Percentiles rank a stretch among this genome's conserved stretches.
These are phyloP conservation scores for Monosporascus sp. DNA, from an alignment of 2,329 filamentous ascomycete genomes.

Conservation along the genomic window DNA sequence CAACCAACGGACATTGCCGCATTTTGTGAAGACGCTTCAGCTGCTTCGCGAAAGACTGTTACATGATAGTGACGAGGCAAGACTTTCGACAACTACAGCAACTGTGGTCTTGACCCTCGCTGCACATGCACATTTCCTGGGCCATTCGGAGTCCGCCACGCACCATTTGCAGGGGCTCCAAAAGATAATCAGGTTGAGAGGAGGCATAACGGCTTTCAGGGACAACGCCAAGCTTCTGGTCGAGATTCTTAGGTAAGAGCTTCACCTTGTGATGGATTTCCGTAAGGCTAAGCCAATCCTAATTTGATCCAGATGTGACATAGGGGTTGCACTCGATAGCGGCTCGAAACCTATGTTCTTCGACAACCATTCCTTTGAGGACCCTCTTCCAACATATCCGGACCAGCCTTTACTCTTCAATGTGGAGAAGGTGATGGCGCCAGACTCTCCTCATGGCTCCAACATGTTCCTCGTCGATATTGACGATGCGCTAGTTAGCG, in stretches of 20 bases:
- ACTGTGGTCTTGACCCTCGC: conserved; percentile 27
- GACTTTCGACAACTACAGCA: conserved; percentile 24
- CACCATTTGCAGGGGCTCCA: conserved; percentile 31
- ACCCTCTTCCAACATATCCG: conserved; percentile 8
- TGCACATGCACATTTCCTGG: conserved; percentile 20
- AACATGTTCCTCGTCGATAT: conserved; percentile 1
- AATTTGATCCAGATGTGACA: conserved; percentile 7
- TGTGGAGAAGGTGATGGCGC: background rate
- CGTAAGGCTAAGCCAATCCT: background rate
- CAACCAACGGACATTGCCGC: conserved; percentile 10
- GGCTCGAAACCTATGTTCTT: conserved; percentile 13
- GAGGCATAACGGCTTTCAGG: conserved; percentile 26
- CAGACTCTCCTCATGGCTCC: background rate
- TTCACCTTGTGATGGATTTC: no score
- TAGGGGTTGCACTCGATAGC: conserved; percentile 10
- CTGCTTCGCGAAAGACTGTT: conserved; percentile 27
- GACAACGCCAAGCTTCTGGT: conserved; percentile 28
- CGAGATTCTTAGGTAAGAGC: conserved; percentile 20
- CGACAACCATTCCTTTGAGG: background rate
- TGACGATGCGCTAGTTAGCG: conserved; percentile 10
- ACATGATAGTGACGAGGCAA: conserved; percentile 12
- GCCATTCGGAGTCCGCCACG: conserved; percentile 21
- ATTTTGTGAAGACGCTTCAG: conserved; percentile 21
- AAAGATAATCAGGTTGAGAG: conserved; percentile 31
- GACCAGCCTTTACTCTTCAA: conserved; percentile 1